Percentiles rank a stretch among this genome's conserved stretches.
phyloP scores from a whole-genome alignment of 306 rosid genomes.

The Betula pendula region DNA sequence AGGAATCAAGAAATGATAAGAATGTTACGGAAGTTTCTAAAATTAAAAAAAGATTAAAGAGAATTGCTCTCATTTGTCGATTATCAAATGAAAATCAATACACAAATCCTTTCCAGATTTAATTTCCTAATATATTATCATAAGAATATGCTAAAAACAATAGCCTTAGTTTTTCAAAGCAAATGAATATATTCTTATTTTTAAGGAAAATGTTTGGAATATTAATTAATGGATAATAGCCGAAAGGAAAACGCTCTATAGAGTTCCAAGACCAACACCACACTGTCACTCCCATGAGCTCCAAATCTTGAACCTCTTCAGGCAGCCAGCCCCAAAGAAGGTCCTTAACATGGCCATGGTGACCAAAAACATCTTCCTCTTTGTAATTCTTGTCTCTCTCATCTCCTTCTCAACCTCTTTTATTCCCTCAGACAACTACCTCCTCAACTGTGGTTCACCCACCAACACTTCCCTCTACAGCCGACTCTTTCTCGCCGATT shows the following conservation, averaged over 20 bases:
- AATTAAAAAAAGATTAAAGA: too few relatives aligned
- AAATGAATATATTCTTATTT: not conserved
- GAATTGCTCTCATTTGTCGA: too few relatives aligned
- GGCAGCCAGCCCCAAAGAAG: slow-evolving; percentile 1
- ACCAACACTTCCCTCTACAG: slow-evolving; percentile 53
- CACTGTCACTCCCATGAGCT: not conserved
- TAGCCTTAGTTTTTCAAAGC: not conserved
- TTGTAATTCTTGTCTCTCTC: slow-evolving; percentile 27
- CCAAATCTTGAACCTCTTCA: slow-evolving; percentile 14
- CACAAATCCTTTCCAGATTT: too few relatives aligned
- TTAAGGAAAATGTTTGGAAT: too few relatives aligned
- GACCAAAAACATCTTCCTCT: slow-evolving; percentile 31
- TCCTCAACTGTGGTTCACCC: slow-evolving; percentile 78
- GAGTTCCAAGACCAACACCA: not conserved
- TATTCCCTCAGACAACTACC: slow-evolving; percentile 68
- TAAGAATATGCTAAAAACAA: not conserved
- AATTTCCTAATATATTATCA: not conserved
- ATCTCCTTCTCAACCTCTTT: slow-evolving; percentile 50
- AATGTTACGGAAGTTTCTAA: not conserved
- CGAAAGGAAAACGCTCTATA: too few relatives aligned
- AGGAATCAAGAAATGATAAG: too few relatives aligned
- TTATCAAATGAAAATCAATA: too few relatives aligned
- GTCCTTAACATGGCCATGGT: slow-evolving; percentile 69
- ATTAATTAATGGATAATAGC: too few relatives aligned
- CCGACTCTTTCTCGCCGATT: slow-evolving; percentile 58